Evolutionary conservation across 257 asterid species (phyloP).

Genomic region (Jacaranda copaia): DNA sequence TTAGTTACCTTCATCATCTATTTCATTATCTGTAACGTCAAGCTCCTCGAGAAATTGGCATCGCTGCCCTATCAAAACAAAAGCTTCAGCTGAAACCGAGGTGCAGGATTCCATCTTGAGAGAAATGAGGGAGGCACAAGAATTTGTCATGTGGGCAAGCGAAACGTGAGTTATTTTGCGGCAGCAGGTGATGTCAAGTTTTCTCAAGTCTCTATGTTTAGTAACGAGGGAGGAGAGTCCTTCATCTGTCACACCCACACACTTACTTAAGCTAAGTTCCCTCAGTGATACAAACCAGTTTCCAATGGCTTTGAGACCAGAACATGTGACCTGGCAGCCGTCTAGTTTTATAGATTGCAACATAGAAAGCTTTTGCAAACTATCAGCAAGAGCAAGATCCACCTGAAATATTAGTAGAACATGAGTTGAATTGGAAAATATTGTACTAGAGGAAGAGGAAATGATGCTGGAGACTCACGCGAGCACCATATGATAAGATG

Average conservation of each 20-base stretch:
- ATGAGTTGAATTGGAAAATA: conserved; percentile 17
- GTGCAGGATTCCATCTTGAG: conserved; percentile 92
- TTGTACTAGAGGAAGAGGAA: neutral
- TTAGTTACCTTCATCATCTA: conserved; percentile 81
- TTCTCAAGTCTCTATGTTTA: conserved; percentile 68
- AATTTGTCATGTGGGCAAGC: conserved; percentile 67
- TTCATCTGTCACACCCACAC: conserved; percentile 85
- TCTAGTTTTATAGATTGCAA: conserved; percentile 77
- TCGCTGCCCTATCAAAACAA: conserved; percentile 74
- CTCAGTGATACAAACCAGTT: conserved; percentile 67
- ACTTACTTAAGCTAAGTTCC: conserved; percentile 84
- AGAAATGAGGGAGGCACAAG: conserved; percentile 73
- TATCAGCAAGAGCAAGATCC: conserved; percentile 75
- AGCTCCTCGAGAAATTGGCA: conserved; percentile 86
- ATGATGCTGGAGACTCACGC: conserved; percentile 53
- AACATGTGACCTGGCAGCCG: conserved; percentile 82
- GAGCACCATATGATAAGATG: conserved; percentile 74
- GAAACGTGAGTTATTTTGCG: conserved; percentile 72
- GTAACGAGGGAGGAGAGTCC: conserved; percentile 77
- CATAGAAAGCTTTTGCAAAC: conserved; percentile 74
- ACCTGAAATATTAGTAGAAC: conserved; percentile 56
- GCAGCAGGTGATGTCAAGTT: conserved; percentile 91
- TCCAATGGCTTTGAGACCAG: conserved; percentile 85
- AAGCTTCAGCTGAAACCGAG: conserved; percentile 61
- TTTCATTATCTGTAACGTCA: conserved; percentile 83